Evolutionary conservation across 139 green algal genomes (phyloP), one percentile per base, ranked within the genome.

Genomic region (Closterium sp.): DNA sequence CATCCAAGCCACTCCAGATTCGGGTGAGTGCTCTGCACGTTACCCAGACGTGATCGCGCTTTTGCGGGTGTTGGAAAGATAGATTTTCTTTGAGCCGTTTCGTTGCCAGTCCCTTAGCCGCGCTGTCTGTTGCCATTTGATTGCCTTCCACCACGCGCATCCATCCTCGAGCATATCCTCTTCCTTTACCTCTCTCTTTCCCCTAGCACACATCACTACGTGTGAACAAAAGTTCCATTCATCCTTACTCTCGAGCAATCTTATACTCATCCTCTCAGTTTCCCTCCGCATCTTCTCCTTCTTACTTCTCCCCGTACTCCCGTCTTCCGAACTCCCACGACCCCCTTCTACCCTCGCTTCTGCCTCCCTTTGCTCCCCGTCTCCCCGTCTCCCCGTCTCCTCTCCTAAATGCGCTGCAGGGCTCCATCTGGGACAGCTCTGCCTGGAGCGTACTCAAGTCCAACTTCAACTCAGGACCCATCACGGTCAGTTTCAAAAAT

Each of bases 391-490:
- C 17, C 50, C 17, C 50, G 50, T 22, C 50, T 73, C 50, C 50
- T 24, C 17, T 79, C 17, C 17, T 79, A 13, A 11, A 50, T 50
- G 5, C 38, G 79, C 79, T 86, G 24, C n/a, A 87, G 85, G 85
- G 85, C 28, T 30, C 28, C n/a, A 87, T 87, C 85, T 87, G 85
- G 85, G 85, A 87, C 85, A 87, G 28, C 28, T 87, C 85, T 27
- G n/a, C 2, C 2, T 87, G 85, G 85, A 32, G 28, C 28, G 85
- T 6, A 3, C 85, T 87, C 85, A 87, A 87, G 85, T 30, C 85
- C 28, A 31, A 87, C n/a, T 87, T 32, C 85, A 87, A 30, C 85
- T 21, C 10, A 5, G 85, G 85, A 17, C 85, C 85, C 85, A 87
- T 87, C 85, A 32, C 85, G 9, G 85, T 87, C 28, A 32, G 28